Evolutionary conservation across 345 rosid species (phyloP), one percentile per base, ranked within the genome.

Genomic region (Citrus glauca): DNA sequence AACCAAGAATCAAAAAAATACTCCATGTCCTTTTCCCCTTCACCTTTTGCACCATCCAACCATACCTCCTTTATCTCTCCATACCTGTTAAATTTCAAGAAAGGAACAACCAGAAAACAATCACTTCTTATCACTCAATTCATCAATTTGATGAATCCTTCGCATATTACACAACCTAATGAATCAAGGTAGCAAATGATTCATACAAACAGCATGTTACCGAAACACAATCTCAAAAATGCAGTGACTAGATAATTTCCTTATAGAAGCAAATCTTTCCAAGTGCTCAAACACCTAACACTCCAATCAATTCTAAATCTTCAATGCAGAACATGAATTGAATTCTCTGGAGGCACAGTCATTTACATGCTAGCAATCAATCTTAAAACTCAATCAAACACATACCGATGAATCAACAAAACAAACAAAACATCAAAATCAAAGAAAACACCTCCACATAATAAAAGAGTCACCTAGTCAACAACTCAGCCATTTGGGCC

Each of bases 11-110:
- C 91, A 71, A 93, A 92, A 79, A 78, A 88, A 75, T 93, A 95
- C 22, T 91, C 88, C 94, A 92, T 92, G 80, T 93, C 88, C 82
- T 85, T 91, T 73, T 90, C 94, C 42, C 90, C 94, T 72, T 89
- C 90, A 56, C 96, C 98, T 77, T 90, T 89, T 1, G 98, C 97
- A 48, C 99, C 97, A 85, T 95, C 98, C 78, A 93, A 86, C 66
- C 67, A 93, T 32, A 95, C 93, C 73, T 95, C 93, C 78, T 82
- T 88, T 35, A 92, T 90, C 88, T 89, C 98, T 75, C 96, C 97
- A 81, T 93, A 93, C 69, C 98, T 95, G 86, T 78, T 56, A 35
- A 38, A 70, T 66, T 72, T 45, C 5, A 35, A 17, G 22, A 6
- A 53, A 53, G 19, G 50, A 45, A 45, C 16, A 45, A 45, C 17